These are phyloP conservation scores for Ascocoryne sarcoides DNA, from an alignment of 2,329 filamentous ascomycete genomes.

Conservation along the genomic window DNA sequence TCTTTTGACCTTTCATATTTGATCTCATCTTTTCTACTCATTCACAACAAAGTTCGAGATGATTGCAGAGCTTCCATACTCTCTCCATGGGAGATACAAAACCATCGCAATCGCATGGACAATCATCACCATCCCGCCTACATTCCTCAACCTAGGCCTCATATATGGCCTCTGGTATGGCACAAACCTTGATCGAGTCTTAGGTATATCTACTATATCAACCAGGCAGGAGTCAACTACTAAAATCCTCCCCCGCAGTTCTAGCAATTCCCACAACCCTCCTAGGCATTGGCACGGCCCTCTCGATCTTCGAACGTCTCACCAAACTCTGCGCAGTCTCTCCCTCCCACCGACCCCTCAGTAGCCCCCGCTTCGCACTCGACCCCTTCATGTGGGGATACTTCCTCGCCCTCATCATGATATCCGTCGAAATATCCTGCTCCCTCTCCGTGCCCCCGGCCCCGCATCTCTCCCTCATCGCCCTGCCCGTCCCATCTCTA, in stretches of 20 bases:
- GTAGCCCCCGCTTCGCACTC: constrained; percentile 9
- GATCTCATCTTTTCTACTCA: no score
- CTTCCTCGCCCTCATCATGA: constrained; percentile 15
- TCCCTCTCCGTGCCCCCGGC: constrained; percentile 14
- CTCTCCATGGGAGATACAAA: constrained; percentile 15
- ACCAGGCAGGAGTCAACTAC: neutral
- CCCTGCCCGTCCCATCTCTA: constrained; percentile 12
- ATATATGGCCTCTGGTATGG: constrained; percentile 22
- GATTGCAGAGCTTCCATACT: constrained; percentile 16
- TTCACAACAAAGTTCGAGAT: no score
- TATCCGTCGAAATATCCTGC: constrained; percentile 15
- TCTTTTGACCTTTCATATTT: no score
- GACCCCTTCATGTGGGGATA: constrained; percentile 22
- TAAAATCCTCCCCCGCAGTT: constrained; percentile 8
- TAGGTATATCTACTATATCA: constrained; percentile 7
- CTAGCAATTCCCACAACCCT: constrained; percentile 18
- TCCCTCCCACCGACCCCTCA: constrained; percentile 11
- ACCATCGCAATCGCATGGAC: constrained; percentile 19
- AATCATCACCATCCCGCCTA: constrained; percentile 18
- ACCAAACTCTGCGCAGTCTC: constrained; percentile 13
- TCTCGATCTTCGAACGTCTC: constrained; percentile 15
- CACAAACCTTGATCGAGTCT: constrained; percentile 14
- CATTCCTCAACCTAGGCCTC: constrained; percentile 16
- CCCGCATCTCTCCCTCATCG: constrained; percentile 12
- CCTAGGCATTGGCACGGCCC: constrained; percentile 17